phyloP scores from a whole-genome alignment of 495 filamentous ascomycete species.

The Talaromyces nanjingensis region DNA sequence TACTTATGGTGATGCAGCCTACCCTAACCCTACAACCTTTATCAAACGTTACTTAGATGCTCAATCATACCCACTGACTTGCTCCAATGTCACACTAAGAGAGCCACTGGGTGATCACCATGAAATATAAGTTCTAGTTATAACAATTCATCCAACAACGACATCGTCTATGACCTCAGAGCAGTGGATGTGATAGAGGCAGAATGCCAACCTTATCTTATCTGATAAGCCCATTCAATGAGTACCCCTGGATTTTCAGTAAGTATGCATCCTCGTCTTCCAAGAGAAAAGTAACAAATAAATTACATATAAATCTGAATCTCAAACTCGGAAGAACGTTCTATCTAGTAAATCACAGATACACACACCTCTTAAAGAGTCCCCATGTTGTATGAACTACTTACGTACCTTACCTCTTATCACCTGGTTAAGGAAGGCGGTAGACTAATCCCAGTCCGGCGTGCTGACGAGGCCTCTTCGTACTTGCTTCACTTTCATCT shows the following conservation, averaged over 20 bases:
- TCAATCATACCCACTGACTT: background rate
- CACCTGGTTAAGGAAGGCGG: background rate
- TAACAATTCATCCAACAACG: background rate
- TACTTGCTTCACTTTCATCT: background rate
- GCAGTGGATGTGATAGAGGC: background rate
- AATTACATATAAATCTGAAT: too few species aligned
- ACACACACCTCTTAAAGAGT: too few species aligned
- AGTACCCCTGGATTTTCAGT: background rate
- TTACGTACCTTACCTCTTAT: background rate
- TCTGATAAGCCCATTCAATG: background rate
- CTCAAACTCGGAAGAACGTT: too few species aligned
- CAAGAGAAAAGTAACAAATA: background rate
- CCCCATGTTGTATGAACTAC: background rate
- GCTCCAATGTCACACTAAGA: too few species aligned
- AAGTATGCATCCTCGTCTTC: background rate
- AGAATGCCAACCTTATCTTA: background rate
- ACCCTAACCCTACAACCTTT: too few species aligned
- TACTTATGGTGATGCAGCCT: too few species aligned
- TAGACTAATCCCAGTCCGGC: slow-evolving; percentile 1
- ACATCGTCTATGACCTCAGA: background rate
- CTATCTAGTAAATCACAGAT: too few species aligned
- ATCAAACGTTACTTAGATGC: too few species aligned
- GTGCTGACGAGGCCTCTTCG: background rate
- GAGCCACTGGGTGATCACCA: background rate
- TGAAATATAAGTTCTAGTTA: background rate